Evolutionary conservation across 2,329 filamentous ascomycete genomes (phyloP).

Genomic region (Cordyceps cateniannulata): DNA sequence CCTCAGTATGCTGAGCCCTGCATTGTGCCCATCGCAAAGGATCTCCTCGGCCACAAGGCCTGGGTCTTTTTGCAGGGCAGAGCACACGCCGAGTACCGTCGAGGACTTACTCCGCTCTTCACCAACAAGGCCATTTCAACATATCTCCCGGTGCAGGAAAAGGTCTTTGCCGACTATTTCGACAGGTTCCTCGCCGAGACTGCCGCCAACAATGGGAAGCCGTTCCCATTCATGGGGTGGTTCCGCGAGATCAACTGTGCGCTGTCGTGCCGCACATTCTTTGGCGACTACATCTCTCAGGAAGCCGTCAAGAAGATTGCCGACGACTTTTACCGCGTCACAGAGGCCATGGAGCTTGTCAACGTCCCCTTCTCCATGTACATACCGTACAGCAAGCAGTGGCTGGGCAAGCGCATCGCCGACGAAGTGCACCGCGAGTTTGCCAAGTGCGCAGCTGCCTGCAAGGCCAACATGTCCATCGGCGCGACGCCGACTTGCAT

Average conservation of each 20-base stretch:
- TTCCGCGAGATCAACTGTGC: conserved; percentile 77
- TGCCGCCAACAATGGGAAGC: conserved; percentile 42
- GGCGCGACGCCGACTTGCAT: conserved; percentile 66
- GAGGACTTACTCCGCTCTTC: conserved; percentile 68
- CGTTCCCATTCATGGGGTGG: conserved; percentile 60
- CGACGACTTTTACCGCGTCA: conserved; percentile 73
- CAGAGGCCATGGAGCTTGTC: conserved; percentile 71
- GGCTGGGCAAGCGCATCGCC: conserved; percentile 69
- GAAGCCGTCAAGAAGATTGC: conserved; percentile 67
- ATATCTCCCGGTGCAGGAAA: conserved; percentile 69
- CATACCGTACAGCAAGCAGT: conserved; percentile 67
- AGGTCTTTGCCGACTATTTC: conserved; percentile 67
- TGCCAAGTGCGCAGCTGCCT: conserved; percentile 62
- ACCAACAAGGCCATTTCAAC: conserved; percentile 63
- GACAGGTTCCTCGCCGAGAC: conserved; percentile 59
- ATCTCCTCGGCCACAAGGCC: conserved; percentile 64
- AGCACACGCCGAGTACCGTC: conserved; percentile 70
- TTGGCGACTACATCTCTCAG: conserved; percentile 71
- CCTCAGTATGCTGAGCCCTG: conserved; percentile 69
- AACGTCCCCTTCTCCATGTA: conserved; percentile 67
- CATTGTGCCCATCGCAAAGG: conserved; percentile 68
- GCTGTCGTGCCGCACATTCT: conserved; percentile 71
- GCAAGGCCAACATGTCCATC: conserved; percentile 63
- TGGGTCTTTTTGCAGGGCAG: conserved; percentile 78
- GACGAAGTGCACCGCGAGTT: conserved; percentile 68